Conservation (phyloP, 164 flowering plant species). For the Tetrastigma voinierianum region DNA sequence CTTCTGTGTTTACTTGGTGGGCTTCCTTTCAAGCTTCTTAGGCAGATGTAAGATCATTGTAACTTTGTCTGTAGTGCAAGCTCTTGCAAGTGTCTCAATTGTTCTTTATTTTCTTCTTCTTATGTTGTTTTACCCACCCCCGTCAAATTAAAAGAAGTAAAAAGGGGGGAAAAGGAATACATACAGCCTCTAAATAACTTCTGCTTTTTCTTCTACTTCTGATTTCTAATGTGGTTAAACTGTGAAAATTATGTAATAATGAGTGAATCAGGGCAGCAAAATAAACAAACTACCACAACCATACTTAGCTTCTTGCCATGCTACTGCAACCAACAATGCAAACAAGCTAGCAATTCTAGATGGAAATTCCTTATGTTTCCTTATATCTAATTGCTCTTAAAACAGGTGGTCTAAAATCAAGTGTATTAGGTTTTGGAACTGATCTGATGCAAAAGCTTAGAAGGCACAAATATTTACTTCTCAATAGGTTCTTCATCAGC, state of each 20-base stretch:
- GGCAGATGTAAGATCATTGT: slow-evolving; percentile 80
- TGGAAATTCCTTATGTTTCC: too few species aligned
- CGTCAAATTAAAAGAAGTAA: too few species aligned
- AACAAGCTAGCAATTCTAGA: too few species aligned
- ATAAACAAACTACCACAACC: slow-evolving; percentile 54
- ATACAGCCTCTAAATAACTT: too few species aligned
- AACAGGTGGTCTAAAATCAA: slow-evolving; percentile 87
- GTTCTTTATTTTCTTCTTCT: too few species aligned
- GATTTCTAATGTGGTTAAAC: too few species aligned
- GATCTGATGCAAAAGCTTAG: slow-evolving; percentile 83
- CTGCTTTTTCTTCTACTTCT: too few species aligned
- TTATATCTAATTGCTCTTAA: slow-evolving; percentile 75
- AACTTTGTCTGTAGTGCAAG: too few species aligned
- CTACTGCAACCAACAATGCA: not conserved
- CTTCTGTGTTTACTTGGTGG: slow-evolving; percentile 83
- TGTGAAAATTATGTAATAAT: too few species aligned
- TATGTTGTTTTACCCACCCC: too few species aligned
- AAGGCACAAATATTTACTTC: slow-evolving; percentile 71
- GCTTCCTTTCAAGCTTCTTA: slow-evolving; percentile 84
- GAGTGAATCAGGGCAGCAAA: slow-evolving; percentile 61
- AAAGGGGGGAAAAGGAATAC: too few species aligned
- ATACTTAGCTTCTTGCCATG: slow-evolving; percentile 63
- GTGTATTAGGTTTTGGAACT: slow-evolving; percentile 89
- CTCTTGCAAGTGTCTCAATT: too few species aligned
- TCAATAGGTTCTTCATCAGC: slow-evolving; percentile 75